phyloP scores from a whole-genome alignment of 371 early-diverging fungal genomes.

The Blakeslea trispora region DNA sequence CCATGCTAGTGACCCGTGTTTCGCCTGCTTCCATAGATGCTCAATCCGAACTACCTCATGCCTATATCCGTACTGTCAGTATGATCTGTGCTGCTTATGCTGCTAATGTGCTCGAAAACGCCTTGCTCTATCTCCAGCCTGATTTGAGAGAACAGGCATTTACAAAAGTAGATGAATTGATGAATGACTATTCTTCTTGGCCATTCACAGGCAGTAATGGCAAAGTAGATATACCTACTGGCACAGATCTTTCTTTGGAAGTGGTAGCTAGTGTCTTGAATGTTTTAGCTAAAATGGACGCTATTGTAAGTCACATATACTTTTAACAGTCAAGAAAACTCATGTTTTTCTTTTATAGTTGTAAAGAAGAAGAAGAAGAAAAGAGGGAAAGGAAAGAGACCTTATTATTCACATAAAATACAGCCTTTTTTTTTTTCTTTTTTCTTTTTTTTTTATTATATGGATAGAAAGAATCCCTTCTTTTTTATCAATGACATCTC shows the following conservation, averaged over 20 bases:
- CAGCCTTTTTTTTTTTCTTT: no score
- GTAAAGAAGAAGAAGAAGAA: no score
- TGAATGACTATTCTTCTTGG: conserved; percentile 83
- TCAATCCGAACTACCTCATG: conserved; percentile 48
- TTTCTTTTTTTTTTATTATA: no score
- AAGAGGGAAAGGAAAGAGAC: no score
- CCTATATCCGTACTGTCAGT: conserved; percentile 75
- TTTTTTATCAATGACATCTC: no score
- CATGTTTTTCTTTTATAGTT: neutral
- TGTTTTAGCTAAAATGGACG: conserved; percentile 90
- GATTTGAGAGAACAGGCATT: conserved; percentile 89
- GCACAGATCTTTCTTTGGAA: conserved; percentile 66
- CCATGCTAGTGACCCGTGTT: conserved; percentile 65
- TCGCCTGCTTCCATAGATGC: conserved; percentile 42
- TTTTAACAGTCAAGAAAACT: neutral
- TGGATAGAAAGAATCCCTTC: no score
- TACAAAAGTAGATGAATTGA: conserved; percentile 83
- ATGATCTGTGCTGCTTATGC: conserved; percentile 96
- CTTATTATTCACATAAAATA: no score
- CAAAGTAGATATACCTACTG: conserved; percentile 54
- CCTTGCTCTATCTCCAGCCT: conserved; percentile 79
- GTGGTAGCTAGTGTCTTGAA: conserved; percentile 76
- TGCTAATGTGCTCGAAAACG: conserved; percentile 95
- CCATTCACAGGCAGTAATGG: conserved; percentile 70
- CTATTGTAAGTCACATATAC: conserved; percentile 62